Evolutionary conservation across 805 yeast species (phyloP).

Genomic region (Candida wancherniae): DNA sequence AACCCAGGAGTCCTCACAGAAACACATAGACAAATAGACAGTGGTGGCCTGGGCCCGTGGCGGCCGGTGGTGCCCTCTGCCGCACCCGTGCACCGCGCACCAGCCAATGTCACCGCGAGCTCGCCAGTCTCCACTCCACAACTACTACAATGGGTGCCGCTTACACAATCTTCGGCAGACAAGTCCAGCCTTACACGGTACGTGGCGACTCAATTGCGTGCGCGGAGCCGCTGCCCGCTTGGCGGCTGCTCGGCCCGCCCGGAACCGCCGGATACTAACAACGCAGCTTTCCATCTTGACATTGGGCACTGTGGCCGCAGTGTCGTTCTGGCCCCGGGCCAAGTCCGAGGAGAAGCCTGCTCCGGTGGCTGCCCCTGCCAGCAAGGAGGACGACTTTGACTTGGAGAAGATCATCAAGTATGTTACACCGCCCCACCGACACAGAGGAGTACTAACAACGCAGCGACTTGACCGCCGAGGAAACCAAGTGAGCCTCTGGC

Average conservation of each 20-base stretch:
- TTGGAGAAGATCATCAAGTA: conserved; percentile 41
- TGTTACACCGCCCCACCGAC: conserved; percentile 17
- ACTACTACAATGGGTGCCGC: conserved; percentile 33
- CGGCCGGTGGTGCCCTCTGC: neutral
- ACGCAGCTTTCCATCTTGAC: conserved; percentile 39
- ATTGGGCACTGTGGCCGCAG: conserved; percentile 35
- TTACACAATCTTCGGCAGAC: conserved; percentile 40
- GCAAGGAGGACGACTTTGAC: conserved; percentile 40
- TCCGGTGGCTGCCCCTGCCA: conserved; percentile 18
- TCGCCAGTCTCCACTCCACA: neutral
- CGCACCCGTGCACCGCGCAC: conserved; percentile 8
- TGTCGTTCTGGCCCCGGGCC: conserved; percentile 36
- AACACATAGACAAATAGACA: too few relatives aligned
- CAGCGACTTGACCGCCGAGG: conserved; percentile 41
- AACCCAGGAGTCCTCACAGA: too few relatives aligned
- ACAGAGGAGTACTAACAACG: conserved; percentile 1
- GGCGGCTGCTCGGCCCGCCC: too few relatives aligned
- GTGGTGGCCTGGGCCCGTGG: too few relatives aligned
- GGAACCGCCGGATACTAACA: conserved; percentile 17
- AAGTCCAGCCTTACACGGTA: conserved; percentile 43
- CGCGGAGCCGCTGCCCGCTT: too few relatives aligned
- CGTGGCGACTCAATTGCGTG: conserved; percentile 14
- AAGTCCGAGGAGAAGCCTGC: conserved; percentile 20
- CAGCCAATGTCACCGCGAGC: neutral
- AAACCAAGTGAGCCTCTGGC: conserved; percentile 36